Percentiles rank a stretch among this genome's conserved stretches.
These are phyloP conservation scores for Anthoceros angustus DNA, from an alignment of 225 moss, liverwort and hornwort species.

Conservation along the genomic window DNA sequence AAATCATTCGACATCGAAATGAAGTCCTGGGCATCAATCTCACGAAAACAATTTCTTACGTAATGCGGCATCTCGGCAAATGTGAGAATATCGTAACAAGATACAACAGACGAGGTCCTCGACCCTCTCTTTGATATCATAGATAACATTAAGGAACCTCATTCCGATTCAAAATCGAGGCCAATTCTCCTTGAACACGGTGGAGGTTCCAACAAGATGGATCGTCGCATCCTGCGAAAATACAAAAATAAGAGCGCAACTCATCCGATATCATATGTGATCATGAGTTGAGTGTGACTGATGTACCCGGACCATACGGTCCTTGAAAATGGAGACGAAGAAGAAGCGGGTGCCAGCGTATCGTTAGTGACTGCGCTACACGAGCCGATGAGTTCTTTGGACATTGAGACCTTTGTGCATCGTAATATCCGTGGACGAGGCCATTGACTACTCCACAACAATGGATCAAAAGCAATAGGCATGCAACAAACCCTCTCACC, in stretches of 20 bases:
- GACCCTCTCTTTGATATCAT: constrained; percentile 8
- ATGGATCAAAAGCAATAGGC: neutral
- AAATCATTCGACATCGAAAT: too few relatives aligned
- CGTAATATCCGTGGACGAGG: neutral
- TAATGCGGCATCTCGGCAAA: constrained; percentile 5
- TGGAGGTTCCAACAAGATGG: constrained; percentile 9
- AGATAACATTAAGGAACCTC: constrained; percentile 4
- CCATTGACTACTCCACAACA: neutral
- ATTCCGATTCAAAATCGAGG: constrained; percentile 6
- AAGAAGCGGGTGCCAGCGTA: neutral
- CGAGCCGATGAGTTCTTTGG: neutral
- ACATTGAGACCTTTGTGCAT: neutral
- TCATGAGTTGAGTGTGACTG: neutral
- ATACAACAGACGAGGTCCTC: constrained; percentile 7
- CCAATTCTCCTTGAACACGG: constrained; percentile 6
- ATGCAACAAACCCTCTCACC: too few relatives aligned
- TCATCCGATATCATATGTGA: too few relatives aligned
- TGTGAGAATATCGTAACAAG: constrained; percentile 12
- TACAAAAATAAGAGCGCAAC: neutral
- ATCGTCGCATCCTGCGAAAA: constrained; percentile 12
- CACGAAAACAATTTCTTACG: neutral
- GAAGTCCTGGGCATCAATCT: too few relatives aligned
- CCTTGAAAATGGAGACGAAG: neutral
- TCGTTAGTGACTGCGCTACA: neutral
- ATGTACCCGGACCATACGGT: neutral